Evolutionary conservation across 2,329 filamentous ascomycete species (phyloP), one percentile per base, ranked within the genome.

Genomic region (Xylaria sp.): DNA sequence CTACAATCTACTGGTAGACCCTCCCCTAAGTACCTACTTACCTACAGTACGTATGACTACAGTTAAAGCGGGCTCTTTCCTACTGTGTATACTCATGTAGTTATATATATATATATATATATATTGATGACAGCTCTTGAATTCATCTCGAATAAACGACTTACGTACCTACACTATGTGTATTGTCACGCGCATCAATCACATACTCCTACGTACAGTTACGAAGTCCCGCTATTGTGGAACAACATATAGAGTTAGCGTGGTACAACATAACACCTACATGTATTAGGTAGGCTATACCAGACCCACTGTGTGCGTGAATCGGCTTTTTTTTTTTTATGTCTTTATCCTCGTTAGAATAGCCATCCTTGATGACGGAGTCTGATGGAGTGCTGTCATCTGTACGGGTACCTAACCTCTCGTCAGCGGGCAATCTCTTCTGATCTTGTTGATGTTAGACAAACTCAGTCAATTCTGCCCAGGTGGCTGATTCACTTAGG

Each of bases 371-470:
- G 54, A 31, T 23, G 10, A 41, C 3, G 2, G 33, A 10, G 33
- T 36, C 33, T 36, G 33, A 10, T 36, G 15, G 54, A 57, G 39
- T 31, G 56, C 25, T 58, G 39, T 48, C 56, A 58, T 31, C 56
- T 28, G 56, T 43, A 46, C 54, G 5, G 25, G 33, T 20, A 20
- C 54, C 23, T 28, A 56, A 31, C 56, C 20, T 58, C 15, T 46
- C 56, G 39, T 46, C 25, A 58, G 56, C 56, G 39, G 56, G 39
- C 28, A 46, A 6, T 46, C 39, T 46, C 39, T 58, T 31, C 13
- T 46, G 39, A 58, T 43, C 23, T 25, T n/a, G 13, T 25, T 62
- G 13, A 52, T 52, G 59, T 52, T n/a, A 41, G 56, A 31, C 33
- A 23, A 13, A 10, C 20, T 2, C n/a, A 23, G 46, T 48, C 8